A percentile compares a stretch with the other conserved stretches of the same genome.
Evolutionary conservation across 78 protist genomes (phyloP).

Genomic region (Dictyostelium intermedium): DNA sequence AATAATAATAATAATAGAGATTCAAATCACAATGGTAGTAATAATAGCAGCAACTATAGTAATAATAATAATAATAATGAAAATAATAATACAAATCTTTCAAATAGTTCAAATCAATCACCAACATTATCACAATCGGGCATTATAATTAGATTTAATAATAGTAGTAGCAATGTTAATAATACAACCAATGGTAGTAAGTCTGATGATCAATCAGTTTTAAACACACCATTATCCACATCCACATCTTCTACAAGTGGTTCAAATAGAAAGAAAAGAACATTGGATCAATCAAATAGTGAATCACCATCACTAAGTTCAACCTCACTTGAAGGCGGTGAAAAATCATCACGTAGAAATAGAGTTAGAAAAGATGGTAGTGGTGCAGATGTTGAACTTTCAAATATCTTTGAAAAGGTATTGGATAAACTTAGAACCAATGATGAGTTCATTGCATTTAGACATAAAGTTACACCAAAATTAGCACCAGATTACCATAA

Average conservation of each 20-base stretch:
- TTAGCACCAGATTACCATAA: slow-evolving; percentile 66
- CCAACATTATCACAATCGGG: not conserved
- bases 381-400: slow-evolving; percentile 78
- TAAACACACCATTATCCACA: not conserved
- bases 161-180: not conserved
- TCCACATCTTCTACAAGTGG: not conserved
- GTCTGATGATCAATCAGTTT: not conserved
- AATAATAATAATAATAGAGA: not conserved
- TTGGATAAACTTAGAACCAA: slow-evolving; percentile 37
- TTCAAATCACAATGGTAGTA: not conserved
- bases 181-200: not conserved
- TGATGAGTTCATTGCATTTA: slow-evolving; percentile 48
- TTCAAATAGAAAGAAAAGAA: slow-evolving; percentile 7
- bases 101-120: slow-evolving; percentile 16
- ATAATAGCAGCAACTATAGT: no score
- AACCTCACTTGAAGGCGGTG: not conserved
- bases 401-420: slow-evolving; percentile 72
- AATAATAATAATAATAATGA: no score
- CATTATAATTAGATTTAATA: not conserved
- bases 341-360: slow-evolving; percentile 43
- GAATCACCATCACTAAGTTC: slow-evolving; percentile 20
- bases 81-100: not conserved
- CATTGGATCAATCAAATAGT: not conserved
- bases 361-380: slow-evolving; percentile 76
- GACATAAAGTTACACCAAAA: slow-evolving; percentile 57